Percentiles rank a stretch among this genome's conserved stretches.
phyloP scores from a whole-genome alignment of 768 basidiomycete genomes.

The Lentinula lateritia region DNA sequence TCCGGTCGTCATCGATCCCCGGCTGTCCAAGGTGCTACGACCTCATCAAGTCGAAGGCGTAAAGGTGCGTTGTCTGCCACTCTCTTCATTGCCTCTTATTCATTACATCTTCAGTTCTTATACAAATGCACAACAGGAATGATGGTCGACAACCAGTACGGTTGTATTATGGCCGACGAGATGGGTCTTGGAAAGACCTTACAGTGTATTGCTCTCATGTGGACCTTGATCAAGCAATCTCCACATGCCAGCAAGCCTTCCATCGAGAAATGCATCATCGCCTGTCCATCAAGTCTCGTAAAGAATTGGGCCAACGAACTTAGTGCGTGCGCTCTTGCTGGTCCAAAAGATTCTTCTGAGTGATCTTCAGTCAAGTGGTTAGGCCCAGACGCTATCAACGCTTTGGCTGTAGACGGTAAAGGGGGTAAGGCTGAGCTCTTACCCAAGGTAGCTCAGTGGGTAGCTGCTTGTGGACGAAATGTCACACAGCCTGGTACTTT shows the following conservation, averaged over 20 bases:
- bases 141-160: conserved; percentile 84
- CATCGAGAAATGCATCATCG: conserved; percentile 97
- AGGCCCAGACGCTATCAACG: conserved; percentile 76
- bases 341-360: not conserved
- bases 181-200: conserved; percentile 98
- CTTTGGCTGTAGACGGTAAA: conserved; percentile 89
- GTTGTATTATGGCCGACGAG: conserved; percentile 99
- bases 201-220: conserved; percentile 92
- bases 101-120: conserved; percentile 59
- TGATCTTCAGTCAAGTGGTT: conserved; percentile 82
- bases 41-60: conserved; percentile 99
- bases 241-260: conserved; percentile 80
- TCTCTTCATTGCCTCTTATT: conserved; percentile 6
- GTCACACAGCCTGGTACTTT: conserved; percentile 83
- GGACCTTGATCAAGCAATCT: conserved; percentile 95
- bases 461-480: conserved; percentile 80
- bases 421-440: conserved; percentile 79
- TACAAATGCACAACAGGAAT: conserved; percentile 94
- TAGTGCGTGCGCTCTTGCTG: conserved; percentile 35
- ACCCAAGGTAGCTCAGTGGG: conserved; percentile 82
- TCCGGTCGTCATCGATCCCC: conserved; percentile 94
- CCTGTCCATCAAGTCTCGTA: conserved; percentile 93
- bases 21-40: conserved; percentile 78
- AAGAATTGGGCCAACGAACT: conserved; percentile 99
- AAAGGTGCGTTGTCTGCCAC: conserved; percentile 52